Evolutionary conservation across 2,329 filamentous ascomycete species (phyloP), one percentile per base, ranked within the genome.

Genomic region (Calonectria pseudoturangicola): DNA sequence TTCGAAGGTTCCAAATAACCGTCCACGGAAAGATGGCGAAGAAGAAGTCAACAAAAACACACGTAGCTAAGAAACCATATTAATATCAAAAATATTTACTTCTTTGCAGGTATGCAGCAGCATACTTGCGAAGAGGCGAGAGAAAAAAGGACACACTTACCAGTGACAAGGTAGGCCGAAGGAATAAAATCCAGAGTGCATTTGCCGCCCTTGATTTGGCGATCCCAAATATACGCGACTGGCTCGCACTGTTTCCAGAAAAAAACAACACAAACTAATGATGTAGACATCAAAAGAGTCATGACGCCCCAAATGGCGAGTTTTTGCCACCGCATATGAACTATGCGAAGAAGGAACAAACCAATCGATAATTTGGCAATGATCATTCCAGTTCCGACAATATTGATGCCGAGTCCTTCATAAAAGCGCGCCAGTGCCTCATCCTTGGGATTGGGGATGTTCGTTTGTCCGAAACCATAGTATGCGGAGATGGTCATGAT

Each of bases 11-110:
- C 84, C 84, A 86, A 30, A 86, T 80, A 25, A 86, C 79, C 5
- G 84, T 79, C 84, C 85, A 87, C 0, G 85, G 85, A 15, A 86
- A 83, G 12, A 81, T 70, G 58, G 82, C 83, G 64, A 83, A 84
- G 68, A 82, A 82, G 54, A 85, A 84, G 66, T 85, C 84, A 65
- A 77, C 79, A 7, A 81, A 70, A 27, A 82, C 74, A 9, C 68
- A 71, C 2, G 43, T 71, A n/a, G 30, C 73, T 75, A 12, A 27
- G 9, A 41, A 4, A 2, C 30, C 4, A 39, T 21, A 21, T 63
- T 15, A 43, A n/a, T 18, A 5, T 0, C 25, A 27, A 16, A 43
- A 10, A 4, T 12, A 1, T 4, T 13, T 12, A 30, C 4, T 9
- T 41, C 7, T 30, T 1, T 3, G 36, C 13, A 2, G 2, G 18